Evolutionary conservation across 768 basidiomycete species (phyloP).

Genomic region (Naganishia antarctica): DNA sequence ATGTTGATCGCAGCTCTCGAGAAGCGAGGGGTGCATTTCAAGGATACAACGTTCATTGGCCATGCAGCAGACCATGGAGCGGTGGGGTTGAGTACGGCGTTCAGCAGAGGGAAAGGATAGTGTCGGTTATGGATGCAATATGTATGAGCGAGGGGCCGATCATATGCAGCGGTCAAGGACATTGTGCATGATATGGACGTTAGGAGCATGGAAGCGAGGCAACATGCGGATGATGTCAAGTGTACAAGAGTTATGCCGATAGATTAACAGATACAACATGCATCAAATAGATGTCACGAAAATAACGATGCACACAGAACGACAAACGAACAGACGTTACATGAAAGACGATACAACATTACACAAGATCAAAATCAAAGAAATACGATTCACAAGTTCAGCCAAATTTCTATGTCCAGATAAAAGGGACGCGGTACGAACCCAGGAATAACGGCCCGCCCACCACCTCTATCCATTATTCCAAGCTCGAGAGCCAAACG

Average conservation of each 20-base stretch:
- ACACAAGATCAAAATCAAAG: not conserved
- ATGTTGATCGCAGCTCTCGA: slow-evolving; percentile 28
- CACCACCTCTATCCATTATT: slow-evolving; percentile 13
- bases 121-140: not conserved
- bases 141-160: too few relatives aligned
- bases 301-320: too few relatives aligned
- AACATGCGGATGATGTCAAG: too few relatives aligned
- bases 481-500: not conserved
- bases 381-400: slow-evolving; percentile 12
- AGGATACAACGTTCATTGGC: slow-evolving; percentile 1
- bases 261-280: too few relatives aligned
- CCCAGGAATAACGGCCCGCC: slow-evolving; percentile 19
- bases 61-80: slow-evolving; percentile 10
- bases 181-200: too few relatives aligned
- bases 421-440: slow-evolving; percentile 12
- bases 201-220: too few relatives aligned
- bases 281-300: too few relatives aligned
- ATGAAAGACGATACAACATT: not conserved
- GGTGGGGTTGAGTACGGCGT: not conserved
- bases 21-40: slow-evolving; percentile 29
- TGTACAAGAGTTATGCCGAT: too few relatives aligned
- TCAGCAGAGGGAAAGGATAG: not conserved
- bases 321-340: not conserved
- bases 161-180: too few relatives aligned
- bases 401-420: not conserved